Conservation (phyloP, 441 rosid species). For the Mallotus japonicus region DNA sequence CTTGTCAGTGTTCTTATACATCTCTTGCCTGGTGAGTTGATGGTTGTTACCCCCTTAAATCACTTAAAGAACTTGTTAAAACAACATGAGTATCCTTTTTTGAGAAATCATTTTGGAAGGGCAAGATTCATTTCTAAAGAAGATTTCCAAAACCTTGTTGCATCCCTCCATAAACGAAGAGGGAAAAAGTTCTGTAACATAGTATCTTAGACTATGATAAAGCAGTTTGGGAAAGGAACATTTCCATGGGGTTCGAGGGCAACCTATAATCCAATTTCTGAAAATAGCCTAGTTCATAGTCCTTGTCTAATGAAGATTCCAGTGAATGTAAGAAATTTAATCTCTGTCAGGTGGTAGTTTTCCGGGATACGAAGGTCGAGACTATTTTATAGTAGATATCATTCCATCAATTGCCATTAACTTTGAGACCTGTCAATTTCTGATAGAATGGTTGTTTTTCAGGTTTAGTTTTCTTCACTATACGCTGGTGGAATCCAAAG, state of each 20-base stretch:
- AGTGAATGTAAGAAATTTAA: neutral
- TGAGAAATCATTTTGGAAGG: neutral
- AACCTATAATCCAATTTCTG: neutral
- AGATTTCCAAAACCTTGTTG: neutral
- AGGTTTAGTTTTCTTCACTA: conserved; percentile 96
- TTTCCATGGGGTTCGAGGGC: neutral
- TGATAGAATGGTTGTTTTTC: conserved; percentile 28
- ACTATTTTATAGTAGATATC: neutral
- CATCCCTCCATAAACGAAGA: neutral
- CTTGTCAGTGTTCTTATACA: conserved; percentile 93
- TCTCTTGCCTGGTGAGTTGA: conserved; percentile 83
- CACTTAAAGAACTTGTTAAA: conserved; percentile 1
- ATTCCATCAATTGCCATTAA: neutral
- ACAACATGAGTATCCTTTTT: neutral
- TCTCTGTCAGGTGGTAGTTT: neutral
- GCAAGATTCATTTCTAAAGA: neutral
- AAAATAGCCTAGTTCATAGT: neutral
- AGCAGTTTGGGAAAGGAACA: neutral
- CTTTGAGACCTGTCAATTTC: conserved; percentile 1
- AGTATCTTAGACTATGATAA: neutral
- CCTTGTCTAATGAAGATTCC: neutral
- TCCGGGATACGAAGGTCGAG: neutral
- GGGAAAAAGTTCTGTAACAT: neutral
- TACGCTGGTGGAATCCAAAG: conserved; percentile 95
- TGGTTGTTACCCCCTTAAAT: neutral